Evolutionary conservation across 306 rosid genomes (phyloP).

Genomic region (Rubus parviflorus): DNA sequence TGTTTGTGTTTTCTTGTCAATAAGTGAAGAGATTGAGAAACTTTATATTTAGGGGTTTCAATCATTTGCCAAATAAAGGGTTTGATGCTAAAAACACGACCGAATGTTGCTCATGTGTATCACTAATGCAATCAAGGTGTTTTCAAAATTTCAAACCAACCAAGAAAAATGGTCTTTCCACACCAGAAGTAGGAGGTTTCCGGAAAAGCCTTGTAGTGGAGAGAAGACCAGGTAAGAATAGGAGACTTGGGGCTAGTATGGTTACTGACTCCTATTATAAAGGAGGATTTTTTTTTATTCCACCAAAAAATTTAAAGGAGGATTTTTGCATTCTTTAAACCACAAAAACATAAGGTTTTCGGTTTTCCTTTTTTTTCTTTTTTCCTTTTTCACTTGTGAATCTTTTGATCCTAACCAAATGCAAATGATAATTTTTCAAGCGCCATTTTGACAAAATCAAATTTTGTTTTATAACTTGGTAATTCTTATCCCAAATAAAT

Average conservation of each 20-base stretch:
- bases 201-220: background rate
- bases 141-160: background rate
- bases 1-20: background rate
- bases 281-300: background rate
- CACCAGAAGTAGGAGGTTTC: background rate
- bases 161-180: background rate
- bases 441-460: no score
- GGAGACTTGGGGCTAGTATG: background rate
- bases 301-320: background rate
- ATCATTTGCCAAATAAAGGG: background rate
- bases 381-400: background rate
- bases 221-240: slow-evolving; percentile 3
- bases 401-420: background rate
- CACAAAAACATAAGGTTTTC: background rate
- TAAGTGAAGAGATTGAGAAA: background rate
- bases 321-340: background rate
- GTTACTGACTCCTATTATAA: background rate
- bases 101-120: background rate
- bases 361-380: no score
- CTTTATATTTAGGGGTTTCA: background rate
- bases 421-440: background rate
- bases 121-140: background rate
- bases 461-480: no score
- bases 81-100: slow-evolving; percentile 7
- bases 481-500: no score